phyloP scores from a whole-genome alignment of 441 rosid genomes.

The Gossypium aridum region DNA sequence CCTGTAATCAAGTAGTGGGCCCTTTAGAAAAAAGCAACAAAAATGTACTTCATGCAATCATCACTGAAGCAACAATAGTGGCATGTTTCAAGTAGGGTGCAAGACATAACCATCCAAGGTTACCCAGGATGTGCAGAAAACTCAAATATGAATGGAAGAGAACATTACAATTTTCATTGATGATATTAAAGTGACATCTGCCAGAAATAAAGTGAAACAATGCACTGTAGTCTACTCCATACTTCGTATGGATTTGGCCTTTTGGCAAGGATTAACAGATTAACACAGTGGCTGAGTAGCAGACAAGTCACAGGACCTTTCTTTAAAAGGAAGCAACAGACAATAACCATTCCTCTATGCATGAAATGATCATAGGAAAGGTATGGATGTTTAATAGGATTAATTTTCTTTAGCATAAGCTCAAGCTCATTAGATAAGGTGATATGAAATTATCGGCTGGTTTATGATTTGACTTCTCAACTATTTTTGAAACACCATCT shows the following conservation, averaged over 20 bases:
- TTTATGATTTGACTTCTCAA: not conserved
- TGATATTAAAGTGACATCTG: not conserved
- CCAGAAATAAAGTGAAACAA: not conserved
- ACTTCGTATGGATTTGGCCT: not conserved
- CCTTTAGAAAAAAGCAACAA: not conserved
- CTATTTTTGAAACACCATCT: not conserved
- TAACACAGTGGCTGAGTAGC: not conserved
- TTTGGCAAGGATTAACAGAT: not conserved
- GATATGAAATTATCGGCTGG: not conserved
- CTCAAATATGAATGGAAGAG: not conserved
- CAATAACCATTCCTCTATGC: not conserved
- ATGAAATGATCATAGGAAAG: not conserved
- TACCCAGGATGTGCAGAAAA: not conserved
- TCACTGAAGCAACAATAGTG: not conserved
- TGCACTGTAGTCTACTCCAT: not conserved
- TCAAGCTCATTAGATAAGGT: not conserved
- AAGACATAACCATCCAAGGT: not conserved
- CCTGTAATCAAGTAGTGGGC: slow-evolving; percentile 37
- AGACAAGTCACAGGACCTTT: not conserved
- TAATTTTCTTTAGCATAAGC: not conserved
- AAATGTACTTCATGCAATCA: not conserved
- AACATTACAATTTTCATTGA: not conserved
- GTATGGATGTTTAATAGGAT: not conserved
- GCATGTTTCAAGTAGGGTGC: not conserved
- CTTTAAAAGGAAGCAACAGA: not conserved